Evolutionary conservation across 2,329 filamentous ascomycete species (phyloP), one percentile per base, ranked within the genome.

Genomic region (Didymella exigua): DNA sequence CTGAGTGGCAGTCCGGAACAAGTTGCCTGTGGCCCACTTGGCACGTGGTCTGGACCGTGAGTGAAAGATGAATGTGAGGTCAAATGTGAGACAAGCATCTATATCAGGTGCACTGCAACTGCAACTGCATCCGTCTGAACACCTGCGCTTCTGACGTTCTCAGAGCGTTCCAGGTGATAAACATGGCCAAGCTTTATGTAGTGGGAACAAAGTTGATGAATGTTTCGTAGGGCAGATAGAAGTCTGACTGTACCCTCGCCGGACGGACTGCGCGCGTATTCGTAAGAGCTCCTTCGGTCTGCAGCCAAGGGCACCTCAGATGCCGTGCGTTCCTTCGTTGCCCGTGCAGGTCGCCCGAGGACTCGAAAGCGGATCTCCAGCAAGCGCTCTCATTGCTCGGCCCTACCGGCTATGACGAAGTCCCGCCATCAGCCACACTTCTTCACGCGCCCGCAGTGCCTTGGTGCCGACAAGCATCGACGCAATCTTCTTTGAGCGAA

Each of bases 401-500:
- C 49, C 59, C n/a, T 49, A 54, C 33, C 58, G 49, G 47, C 62
- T 58, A 51, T 60, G 60, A 56, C 59, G 62, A 59, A 61, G 57
- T 30, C 61, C 41, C 30, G 43, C 48, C 59, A 60, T 51, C 58
- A 66, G 65, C 63, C 62, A 62, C 63, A 63, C 43, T 59, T 43
- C 43, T 55, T 54, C 45, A 55, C 51, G 58, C 56, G 56, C 60
- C 54, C 45, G 49, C 58, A 46, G 34, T 48, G 52, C 59, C 58
- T 62, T 56, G 47, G 36, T 52, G 54, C 59, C 52, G 56, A 59
- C 61, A 59, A 56, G 59, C 54, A 56, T 59, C 56, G 54, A 40
- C 54, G 58, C 56, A 47, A 24, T 49, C 57, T 55, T 29, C 51
- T 49, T 44, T 31, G 48, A 55, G 57, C 38, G 54, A 49, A 53